Conservation (phyloP, 2,329 filamentous ascomycete genomes). For the Aureobasidium sp. region DNA sequence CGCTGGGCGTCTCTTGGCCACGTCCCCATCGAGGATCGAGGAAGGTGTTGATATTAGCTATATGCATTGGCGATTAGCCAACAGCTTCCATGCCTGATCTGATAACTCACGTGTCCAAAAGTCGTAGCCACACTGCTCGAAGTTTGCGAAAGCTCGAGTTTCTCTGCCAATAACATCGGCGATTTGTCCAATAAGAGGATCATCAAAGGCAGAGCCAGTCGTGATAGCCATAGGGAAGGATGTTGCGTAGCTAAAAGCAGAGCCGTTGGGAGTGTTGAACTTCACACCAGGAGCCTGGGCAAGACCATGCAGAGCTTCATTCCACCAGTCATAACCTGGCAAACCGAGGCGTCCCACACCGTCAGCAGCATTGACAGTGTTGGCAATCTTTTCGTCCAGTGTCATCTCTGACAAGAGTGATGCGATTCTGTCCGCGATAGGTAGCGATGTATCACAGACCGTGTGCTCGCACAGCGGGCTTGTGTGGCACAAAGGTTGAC, state of each 20-base stretch:
- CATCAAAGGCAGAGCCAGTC: constrained; percentile 55
- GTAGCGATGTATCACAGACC: constrained; percentile 41
- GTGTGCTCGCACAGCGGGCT: constrained; percentile 39
- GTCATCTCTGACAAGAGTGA: constrained; percentile 62
- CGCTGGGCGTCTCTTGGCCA: constrained; percentile 16
- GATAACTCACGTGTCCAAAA: constrained; percentile 45
- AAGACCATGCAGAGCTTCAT: constrained; percentile 50
- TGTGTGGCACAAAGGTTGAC: constrained; percentile 15
- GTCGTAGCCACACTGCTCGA: constrained; percentile 45
- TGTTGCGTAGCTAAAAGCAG: constrained; percentile 48
- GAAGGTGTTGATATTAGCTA: constrained; percentile 53
- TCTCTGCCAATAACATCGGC: constrained; percentile 50
- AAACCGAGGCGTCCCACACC: constrained; percentile 49
- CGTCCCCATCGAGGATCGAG: constrained; percentile 40
- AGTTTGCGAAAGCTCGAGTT: constrained; percentile 56
- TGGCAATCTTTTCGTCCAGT: constrained; percentile 60
- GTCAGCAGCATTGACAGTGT: constrained; percentile 36
- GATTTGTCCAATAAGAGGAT: constrained; percentile 50
- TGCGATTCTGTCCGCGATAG: constrained; percentile 16
- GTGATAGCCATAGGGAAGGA: constrained; percentile 58
- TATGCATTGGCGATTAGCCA: not conserved
- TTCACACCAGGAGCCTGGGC: constrained; percentile 42
- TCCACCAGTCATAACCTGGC: constrained; percentile 53
- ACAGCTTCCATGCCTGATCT: too few relatives aligned
- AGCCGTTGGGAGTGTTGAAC: constrained; percentile 38